Percentiles rank a stretch among this genome's conserved stretches.
phyloP scores from a whole-genome alignment of 768 basidiomycete genomes.

The Leccinum subgranulosum region DNA sequence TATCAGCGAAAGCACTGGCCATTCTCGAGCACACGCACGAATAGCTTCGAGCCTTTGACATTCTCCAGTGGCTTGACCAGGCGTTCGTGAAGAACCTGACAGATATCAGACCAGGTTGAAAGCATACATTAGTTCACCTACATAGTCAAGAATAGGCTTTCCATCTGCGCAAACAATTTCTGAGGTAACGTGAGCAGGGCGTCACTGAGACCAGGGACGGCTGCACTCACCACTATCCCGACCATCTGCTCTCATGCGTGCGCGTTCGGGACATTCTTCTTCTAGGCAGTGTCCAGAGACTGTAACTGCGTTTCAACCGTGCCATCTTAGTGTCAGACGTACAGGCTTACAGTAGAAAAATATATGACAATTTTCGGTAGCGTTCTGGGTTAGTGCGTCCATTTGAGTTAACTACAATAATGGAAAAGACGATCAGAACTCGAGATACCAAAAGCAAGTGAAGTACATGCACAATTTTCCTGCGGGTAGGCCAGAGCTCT shows the following conservation, averaged over 20 bases:
- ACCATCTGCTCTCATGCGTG: too few relatives aligned
- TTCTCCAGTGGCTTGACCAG: conserved; percentile 19
- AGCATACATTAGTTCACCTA: not conserved
- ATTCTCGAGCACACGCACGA: conserved; percentile 9
- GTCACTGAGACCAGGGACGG: too few relatives aligned
- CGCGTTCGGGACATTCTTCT: too few relatives aligned
- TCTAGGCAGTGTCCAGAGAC: too few relatives aligned
- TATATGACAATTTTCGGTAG: too few relatives aligned
- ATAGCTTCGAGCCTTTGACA: conserved; percentile 17
- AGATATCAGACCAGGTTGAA: not conserved
- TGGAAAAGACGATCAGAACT: not conserved
- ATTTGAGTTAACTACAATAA: conserved; percentile 35
- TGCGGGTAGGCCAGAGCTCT: not conserved
- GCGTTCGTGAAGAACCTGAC: conserved; percentile 19
- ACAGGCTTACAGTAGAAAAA: too few relatives aligned
- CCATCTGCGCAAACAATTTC: conserved; percentile 22
- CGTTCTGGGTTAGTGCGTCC: not conserved
- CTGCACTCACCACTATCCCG: too few relatives aligned
- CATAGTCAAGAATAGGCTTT: conserved; percentile 21
- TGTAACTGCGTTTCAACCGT: too few relatives aligned
- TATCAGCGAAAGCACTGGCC: not conserved
- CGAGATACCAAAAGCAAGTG: not conserved
- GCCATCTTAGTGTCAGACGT: too few relatives aligned
- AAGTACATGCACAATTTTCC: not conserved
- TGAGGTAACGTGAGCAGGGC: not conserved